phyloP scores from a whole-genome alignment of 176 grass and related monocot species.

The Musa beccarii region DNA sequence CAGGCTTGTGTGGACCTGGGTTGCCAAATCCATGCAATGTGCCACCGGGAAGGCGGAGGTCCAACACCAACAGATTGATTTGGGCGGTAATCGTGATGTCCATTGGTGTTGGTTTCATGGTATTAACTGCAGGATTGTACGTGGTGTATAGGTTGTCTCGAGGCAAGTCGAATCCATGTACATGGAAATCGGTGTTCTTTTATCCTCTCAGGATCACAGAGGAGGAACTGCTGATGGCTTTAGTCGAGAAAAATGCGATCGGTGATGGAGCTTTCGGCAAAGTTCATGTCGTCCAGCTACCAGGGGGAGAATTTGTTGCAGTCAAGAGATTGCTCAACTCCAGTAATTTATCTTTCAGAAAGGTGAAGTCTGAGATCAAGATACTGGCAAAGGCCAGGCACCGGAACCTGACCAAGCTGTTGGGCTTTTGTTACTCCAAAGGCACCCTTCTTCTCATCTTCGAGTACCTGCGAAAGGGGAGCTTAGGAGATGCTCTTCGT shows the following conservation, averaged over 20 bases:
- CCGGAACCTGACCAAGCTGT: conserved; percentile 47
- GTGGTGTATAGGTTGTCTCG: conserved; percentile 23
- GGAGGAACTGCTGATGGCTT: conserved; percentile 36
- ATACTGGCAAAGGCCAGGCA: conserved; percentile 50
- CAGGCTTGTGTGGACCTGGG: conserved; percentile 46
- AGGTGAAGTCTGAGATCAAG: conserved; percentile 55
- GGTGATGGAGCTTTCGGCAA: conserved; percentile 56
- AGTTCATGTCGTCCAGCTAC: conserved; percentile 29
- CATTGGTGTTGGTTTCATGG: conserved; percentile 19
- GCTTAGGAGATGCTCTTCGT: conserved; percentile 40
- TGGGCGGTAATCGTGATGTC: conserved; percentile 31
- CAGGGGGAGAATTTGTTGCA: conserved; percentile 34
- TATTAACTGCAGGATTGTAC: conserved; percentile 32
- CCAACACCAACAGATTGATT: conserved; percentile 14
- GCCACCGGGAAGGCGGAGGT: conserved; percentile 10
- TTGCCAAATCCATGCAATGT: conserved; percentile 31
- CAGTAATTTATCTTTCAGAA: conserved; percentile 37
- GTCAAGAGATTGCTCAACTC: conserved; percentile 43
- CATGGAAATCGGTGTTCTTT: conserved; percentile 58
- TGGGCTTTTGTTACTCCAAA: conserved; percentile 50
- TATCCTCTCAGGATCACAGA: conserved; percentile 44
- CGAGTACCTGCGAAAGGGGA: conserved; percentile 43
- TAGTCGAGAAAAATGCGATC: conserved; percentile 41
- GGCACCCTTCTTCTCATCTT: conserved; percentile 46
- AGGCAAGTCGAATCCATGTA: background rate